Evolutionary conservation across 441 rosid species (phyloP), one percentile per base, ranked within the genome.

Genomic region (Eruca vesicaria): DNA sequence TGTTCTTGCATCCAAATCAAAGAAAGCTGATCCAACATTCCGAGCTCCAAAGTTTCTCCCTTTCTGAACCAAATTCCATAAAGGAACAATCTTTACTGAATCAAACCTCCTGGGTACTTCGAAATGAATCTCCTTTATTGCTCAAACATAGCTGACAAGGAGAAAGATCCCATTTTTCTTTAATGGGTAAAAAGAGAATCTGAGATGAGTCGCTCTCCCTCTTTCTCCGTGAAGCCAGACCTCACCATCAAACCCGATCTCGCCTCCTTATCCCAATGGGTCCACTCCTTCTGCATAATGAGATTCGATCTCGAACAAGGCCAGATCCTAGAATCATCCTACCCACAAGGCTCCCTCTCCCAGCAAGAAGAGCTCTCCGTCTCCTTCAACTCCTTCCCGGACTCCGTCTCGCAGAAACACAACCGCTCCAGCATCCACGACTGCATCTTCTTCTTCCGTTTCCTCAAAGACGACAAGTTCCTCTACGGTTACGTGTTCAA

Each of bases 241-340:
- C 83, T 74, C 74, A 83, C 80, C 74, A 73, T 90, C 65, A 90
- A 84, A 78, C 83, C 87, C 3, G 92, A 90, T 81, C 92, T 83
- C 0, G 97, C 88, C 73, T 82, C 89, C 71, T 71, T 93, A 78
- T 86, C 79, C 82, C 85, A 80, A 80, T 96, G 99, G 99, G 82
- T 84, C 66, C 88, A 86, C 71, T 93, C 97, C 74, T 91, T 96
- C 78, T 96, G 98, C 80, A 69, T 85, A 74, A 86, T 96, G 83
- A 89, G 96, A 76, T 96, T 96, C 79, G 99, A 96, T 81, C 94
- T 96, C n/a, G 97, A 96, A 72, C 98, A 89, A 78, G 98, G 99
- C 7, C 99, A 96, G 93, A 88, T 96, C 50, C 84, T 91, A 56
- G 99, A 96, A 85, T 94, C 87, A 76, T 90, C 98, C 81, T 91